Evolutionary conservation across 768 basidiomycete species (phyloP).

Genomic region (Amanita thiersii): DNA sequence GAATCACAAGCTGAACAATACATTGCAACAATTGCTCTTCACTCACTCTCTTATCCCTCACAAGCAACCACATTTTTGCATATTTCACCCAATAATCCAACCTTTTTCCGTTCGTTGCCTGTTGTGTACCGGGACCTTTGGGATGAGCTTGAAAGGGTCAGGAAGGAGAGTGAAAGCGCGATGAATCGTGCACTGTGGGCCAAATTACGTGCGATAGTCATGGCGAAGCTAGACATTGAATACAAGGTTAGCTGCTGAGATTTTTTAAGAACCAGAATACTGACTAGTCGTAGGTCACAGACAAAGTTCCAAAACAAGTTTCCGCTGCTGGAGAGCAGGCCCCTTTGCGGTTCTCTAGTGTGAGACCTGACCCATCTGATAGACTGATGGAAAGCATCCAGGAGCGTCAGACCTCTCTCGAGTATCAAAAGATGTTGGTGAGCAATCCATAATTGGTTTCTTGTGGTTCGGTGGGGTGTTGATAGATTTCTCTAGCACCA

Average conservation of each 20-base stretch:
- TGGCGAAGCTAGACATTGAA: constrained; percentile 41
- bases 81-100: constrained; percentile 35
- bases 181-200: constrained; percentile 68
- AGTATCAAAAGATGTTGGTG: constrained; percentile 89
- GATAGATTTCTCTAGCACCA: constrained; percentile 38
- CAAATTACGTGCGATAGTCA: constrained; percentile 54
- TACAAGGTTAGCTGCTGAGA: constrained; percentile 27
- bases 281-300: constrained; percentile 1
- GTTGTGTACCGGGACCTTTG: constrained; percentile 81
- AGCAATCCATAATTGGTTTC: constrained; percentile 18
- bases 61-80: constrained; percentile 53
- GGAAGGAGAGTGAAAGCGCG: constrained; percentile 52
- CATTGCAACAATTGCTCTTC: constrained; percentile 78
- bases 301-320: not conserved
- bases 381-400: constrained; percentile 52
- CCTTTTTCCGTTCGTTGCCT: constrained; percentile 77
- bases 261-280: too few relatives aligned
- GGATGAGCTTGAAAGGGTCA: constrained; percentile 72
- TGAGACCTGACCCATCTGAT: constrained; percentile 27
- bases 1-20: constrained; percentile 83
- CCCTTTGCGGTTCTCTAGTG: constrained; percentile 4
- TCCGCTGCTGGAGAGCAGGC: not conserved
- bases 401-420: constrained; percentile 48
- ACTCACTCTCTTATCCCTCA: constrained; percentile 62
- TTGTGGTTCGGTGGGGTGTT: constrained; percentile 5